Base-by-base conservation (phyloP, 805 yeast genomes). In the Ogataea salicorniae region DNA sequence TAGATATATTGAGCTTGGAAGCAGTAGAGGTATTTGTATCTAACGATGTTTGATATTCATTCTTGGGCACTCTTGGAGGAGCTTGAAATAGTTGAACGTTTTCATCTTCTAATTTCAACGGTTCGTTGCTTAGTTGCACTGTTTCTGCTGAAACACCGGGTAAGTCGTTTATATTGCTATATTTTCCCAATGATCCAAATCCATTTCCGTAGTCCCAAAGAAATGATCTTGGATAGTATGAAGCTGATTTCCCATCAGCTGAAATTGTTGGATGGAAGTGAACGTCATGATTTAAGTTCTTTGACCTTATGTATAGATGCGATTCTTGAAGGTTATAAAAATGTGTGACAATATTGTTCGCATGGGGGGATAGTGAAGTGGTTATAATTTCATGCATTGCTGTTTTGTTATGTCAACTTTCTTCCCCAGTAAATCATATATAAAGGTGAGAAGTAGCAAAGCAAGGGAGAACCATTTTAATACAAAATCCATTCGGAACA, bases 181-280 rank as follows among this genome's bases (percentile, higher is more conserved):
- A 75, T 47, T 72, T 73, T 2, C 79, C 76, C 40, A 87, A 63
- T 0, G 88, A 69, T 0, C 97, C 97, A 58, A 74, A 77, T 0
- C 96, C 96, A 42, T 85, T 83, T 18, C 74, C 70, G 41, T 81
- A 75, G 52, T 94, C 98, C 83, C 91, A 88, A n/a, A 89, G 57
- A 34, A 89, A 57, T 0, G 87, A 79, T 46, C 98, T 68, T 1
- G 99, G 98, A n/a, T 84, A 73, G 60, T 80, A 88, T n/a, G 81
- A 77, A 0, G 77, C 75, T 0, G 78, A 65, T 45, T 75, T 74
- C 8, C 72, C 64, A 39, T 71, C 51, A 2, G 52, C 47, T 34
- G 70, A 66, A 1, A 68, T 54, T 1, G 73, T 73, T 5, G 76
- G 68, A 37, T 71, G 67, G 52, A 81, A 72, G 50, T 74, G 73